These are phyloP conservation scores for Suhomyces sp. DNA, from an alignment of 805 yeast genomes.

Conservation along the genomic window DNA sequence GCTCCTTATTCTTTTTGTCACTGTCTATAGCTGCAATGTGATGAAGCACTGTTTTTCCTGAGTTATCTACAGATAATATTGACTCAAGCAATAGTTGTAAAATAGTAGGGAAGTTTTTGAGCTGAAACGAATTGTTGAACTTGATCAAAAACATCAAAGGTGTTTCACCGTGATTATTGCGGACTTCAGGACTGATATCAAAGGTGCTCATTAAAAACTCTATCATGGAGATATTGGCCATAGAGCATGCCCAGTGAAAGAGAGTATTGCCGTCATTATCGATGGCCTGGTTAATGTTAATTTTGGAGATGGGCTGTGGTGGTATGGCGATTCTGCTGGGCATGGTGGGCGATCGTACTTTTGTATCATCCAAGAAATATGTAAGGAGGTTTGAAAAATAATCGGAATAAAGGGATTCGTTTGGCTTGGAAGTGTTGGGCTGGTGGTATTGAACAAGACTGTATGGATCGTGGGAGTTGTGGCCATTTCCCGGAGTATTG, in stretches of 20 bases:
- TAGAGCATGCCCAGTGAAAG: constrained; percentile 92
- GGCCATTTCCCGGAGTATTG: constrained; percentile 3
- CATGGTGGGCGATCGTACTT: constrained; percentile 15
- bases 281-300: constrained; percentile 77
- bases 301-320: constrained; percentile 52
- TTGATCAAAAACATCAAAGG: constrained; percentile 54
- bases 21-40: constrained; percentile 35
- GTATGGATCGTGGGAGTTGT: constrained; percentile 31
- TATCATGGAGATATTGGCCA: constrained; percentile 74
- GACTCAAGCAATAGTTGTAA: constrained; percentile 36
- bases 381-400: constrained; percentile 45
- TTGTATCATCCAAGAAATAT: constrained; percentile 50
- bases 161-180: constrained; percentile 85
- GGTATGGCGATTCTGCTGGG: constrained; percentile 48
- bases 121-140: constrained; percentile 38
- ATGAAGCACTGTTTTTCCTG: constrained; percentile 42
- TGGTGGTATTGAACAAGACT: constrained; percentile 41
- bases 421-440: constrained; percentile 18
- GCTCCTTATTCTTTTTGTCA: constrained; percentile 29
- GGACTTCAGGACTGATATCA: constrained; percentile 60
- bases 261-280: constrained; percentile 94
- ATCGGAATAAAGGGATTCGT: constrained; percentile 29
- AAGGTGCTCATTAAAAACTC: constrained; percentile 60
- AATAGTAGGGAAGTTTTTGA: constrained; percentile 35
- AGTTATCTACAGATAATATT: constrained; percentile 34